A percentile compares a stretch with the other conserved stretches of the same genome.
Conservation (phyloP, 345 rosid species). For the Linum usitatissimum region DNA sequence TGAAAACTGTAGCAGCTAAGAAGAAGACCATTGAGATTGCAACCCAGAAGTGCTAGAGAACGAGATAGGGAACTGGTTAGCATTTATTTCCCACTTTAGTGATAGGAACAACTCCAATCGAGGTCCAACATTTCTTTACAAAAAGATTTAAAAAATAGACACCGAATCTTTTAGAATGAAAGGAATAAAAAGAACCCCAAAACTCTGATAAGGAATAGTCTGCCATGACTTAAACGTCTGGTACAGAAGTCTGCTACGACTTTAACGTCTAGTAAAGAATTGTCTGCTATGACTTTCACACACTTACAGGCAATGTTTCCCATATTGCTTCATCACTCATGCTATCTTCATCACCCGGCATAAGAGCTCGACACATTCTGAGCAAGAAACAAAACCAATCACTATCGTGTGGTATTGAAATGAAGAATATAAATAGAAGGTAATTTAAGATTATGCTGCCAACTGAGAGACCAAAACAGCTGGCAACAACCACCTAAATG, state of each 20-base stretch:
- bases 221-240: background rate
- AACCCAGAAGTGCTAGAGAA: conserved; percentile 86
- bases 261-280: too few relatives aligned
- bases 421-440: background rate
- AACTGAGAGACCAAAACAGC: background rate
- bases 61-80: conserved; percentile 9
- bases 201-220: background rate
- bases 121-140: background rate
- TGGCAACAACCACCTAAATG: background rate
- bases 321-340: conserved; percentile 85
- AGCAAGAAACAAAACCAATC: conserved; percentile 15
- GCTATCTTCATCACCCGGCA: conserved; percentile 92
- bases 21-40: conserved; percentile 97
- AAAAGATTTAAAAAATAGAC: background rate
- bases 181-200: background rate
- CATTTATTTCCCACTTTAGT: conserved; percentile 1
- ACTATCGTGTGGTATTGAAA: background rate
- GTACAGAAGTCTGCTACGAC: background rate
- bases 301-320: conserved; percentile 95
- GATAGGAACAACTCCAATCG: conserved; percentile 4
- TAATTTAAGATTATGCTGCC: background rate
- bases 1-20: conserved; percentile 79
- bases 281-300: conserved; percentile 2
- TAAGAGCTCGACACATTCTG: conserved; percentile 93
- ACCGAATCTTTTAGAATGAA: background rate